Conservation (phyloP, 2,329 filamentous ascomycete genomes). For the Xylaria sp. region DNA sequence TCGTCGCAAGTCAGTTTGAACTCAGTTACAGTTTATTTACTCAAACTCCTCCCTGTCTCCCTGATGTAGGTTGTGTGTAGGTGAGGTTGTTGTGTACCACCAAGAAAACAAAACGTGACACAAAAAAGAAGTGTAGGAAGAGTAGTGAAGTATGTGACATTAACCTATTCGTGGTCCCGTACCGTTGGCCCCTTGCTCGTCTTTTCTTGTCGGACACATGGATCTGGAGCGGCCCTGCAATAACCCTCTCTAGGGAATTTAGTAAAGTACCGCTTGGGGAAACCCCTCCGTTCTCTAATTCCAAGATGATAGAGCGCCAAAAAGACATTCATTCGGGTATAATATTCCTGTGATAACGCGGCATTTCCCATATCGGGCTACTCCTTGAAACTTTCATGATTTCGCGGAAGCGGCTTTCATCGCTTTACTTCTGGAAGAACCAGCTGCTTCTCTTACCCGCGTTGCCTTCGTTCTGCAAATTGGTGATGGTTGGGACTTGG, state of each 20-base stretch:
- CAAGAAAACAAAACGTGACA: neutral
- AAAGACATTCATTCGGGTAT: slow-evolving; percentile 22
- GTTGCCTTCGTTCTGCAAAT: slow-evolving; percentile 62
- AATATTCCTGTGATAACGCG: slow-evolving; percentile 9
- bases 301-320: slow-evolving; percentile 6
- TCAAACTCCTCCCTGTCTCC: slow-evolving; percentile 22
- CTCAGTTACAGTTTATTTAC: slow-evolving; percentile 15
- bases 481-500: slow-evolving; percentile 61
- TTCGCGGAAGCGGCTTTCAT: neutral
- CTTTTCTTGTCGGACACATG: neutral
- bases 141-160: slow-evolving; percentile 10
- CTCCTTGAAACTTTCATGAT: neutral
- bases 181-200: slow-evolving; percentile 1
- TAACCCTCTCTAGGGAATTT: slow-evolving; percentile 5
- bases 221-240: neutral
- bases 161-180: slow-evolving; percentile 19
- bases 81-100: neutral
- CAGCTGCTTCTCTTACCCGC: slow-evolving; percentile 72
- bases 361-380: neutral
- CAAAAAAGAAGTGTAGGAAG: neutral
- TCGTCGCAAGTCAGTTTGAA: slow-evolving; percentile 1
- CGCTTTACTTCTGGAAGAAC: slow-evolving; percentile 68
- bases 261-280: neutral
- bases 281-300: neutral
- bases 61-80: slow-evolving; percentile 14